phyloP scores from a whole-genome alignment of 768 basidiomycete genomes.

The Russula vinacea region DNA sequence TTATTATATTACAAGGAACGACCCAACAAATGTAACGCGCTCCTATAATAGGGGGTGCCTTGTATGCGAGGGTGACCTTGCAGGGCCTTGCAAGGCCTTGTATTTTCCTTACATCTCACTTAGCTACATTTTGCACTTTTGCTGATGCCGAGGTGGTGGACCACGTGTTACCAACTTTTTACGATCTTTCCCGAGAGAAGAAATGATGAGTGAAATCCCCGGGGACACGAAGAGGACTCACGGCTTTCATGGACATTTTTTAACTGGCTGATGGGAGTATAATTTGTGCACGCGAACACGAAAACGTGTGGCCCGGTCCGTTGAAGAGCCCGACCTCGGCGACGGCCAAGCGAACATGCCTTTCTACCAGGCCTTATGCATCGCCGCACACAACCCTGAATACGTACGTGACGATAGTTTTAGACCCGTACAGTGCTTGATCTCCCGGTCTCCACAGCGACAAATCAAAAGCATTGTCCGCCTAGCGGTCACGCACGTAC shows the following conservation, averaged over 20 bases:
- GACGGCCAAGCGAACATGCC: conserved; percentile 54
- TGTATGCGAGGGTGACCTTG: too few species aligned
- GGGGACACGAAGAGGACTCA: conserved; percentile 37
- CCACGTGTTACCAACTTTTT: conserved; percentile 46
- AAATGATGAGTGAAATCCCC: conserved; percentile 1
- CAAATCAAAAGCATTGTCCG: conserved; percentile 73
- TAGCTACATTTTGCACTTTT: too few species aligned
- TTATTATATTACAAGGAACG: too few species aligned
- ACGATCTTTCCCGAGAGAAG: conserved; percentile 44
- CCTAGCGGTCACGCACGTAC: conserved; percentile 65
- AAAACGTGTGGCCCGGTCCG: conserved; percentile 15
- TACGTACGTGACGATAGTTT: conserved; percentile 50
- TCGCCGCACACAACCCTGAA: conserved; percentile 69
- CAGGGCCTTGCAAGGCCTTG: too few species aligned
- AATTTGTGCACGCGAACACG: not conserved
- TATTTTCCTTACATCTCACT: too few species aligned
- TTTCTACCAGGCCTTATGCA: conserved; percentile 83
- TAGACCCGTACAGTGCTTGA: not conserved
- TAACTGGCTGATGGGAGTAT: conserved; percentile 3
- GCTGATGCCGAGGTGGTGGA: conserved; percentile 14
- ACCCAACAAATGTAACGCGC: too few species aligned
- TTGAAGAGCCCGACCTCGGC: too few species aligned
- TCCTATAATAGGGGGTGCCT: too few species aligned
- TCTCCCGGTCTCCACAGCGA: conserved; percentile 43
- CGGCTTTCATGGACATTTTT: conserved; percentile 73